A percentile compares a stretch with the other conserved stretches of the same genome.
These are phyloP conservation scores for Casuarina glauca DNA, from an alignment of 306 rosid species.

Conservation along the genomic window DNA sequence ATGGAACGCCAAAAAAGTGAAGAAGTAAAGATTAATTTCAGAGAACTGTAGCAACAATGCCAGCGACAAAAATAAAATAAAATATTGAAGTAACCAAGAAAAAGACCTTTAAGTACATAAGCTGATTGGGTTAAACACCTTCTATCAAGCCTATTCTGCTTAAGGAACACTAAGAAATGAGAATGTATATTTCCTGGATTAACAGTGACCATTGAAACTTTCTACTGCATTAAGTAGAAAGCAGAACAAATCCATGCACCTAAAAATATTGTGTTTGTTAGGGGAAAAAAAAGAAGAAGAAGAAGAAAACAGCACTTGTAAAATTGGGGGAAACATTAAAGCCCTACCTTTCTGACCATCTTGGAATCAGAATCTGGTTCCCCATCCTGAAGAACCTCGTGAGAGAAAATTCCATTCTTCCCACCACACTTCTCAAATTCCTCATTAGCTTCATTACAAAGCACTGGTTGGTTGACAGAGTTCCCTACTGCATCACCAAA, in stretches of 20 bases:
- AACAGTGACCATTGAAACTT: not conserved
- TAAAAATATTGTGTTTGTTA: slow-evolving; percentile 18
- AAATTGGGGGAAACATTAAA: not conserved
- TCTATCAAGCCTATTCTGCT: slow-evolving; percentile 18
- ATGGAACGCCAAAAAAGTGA: not conserved
- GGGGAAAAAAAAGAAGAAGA: too few species aligned
- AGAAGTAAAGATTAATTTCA: not conserved
- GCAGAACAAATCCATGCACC: slow-evolving; percentile 4
- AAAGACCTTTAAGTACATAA: slow-evolving; percentile 8
- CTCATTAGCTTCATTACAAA: slow-evolving; percentile 31
- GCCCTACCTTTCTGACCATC: slow-evolving; percentile 59
- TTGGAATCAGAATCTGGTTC: slow-evolving; percentile 53
- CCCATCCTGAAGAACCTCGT: slow-evolving; percentile 83
- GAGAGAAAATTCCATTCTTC: slow-evolving; percentile 81
- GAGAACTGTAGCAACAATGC: not conserved
- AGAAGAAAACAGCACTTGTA: slow-evolving; percentile 19
- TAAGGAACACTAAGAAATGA: not conserved
- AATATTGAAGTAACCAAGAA: not conserved
- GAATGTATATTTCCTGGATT: not conserved
- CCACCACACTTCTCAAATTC: slow-evolving; percentile 57
- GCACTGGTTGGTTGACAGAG: slow-evolving; percentile 33
- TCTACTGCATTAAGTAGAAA: not conserved
- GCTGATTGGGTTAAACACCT: slow-evolving; percentile 14
- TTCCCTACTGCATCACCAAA: slow-evolving; percentile 32
- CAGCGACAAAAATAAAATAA: not conserved